Conservation (phyloP, 2,329 filamentous ascomycete species). For the Pseudocercospora macadamiae region DNA sequence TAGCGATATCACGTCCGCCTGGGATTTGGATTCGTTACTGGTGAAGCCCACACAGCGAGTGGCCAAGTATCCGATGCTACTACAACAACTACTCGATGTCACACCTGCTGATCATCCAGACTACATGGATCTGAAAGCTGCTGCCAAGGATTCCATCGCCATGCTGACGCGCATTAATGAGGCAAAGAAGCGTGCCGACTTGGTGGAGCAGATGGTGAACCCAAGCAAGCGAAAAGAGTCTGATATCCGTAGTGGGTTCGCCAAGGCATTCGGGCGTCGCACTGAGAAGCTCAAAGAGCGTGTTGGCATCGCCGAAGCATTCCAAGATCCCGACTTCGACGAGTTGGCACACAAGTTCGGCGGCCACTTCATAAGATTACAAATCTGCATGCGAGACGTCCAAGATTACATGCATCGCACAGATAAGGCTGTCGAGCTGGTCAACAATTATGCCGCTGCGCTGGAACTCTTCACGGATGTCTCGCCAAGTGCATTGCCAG, state of each 20-base stretch:
- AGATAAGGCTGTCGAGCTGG: constrained; percentile 76
- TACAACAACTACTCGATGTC: constrained; percentile 76
- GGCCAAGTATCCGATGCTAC: constrained; percentile 87
- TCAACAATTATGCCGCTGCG: constrained; percentile 76
- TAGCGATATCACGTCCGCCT: constrained; percentile 87
- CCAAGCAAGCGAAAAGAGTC: constrained; percentile 74
- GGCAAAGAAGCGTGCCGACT: constrained; percentile 90
- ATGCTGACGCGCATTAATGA: constrained; percentile 79
- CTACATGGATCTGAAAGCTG: constrained; percentile 66
- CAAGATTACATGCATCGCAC: constrained; percentile 87
- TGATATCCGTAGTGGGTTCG: constrained; percentile 79
- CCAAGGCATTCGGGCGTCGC: constrained; percentile 86
- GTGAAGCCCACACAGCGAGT: constrained; percentile 97
- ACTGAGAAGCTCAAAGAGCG: constrained; percentile 81
- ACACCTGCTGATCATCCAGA: constrained; percentile 87
- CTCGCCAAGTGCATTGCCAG: constrained; percentile 71
- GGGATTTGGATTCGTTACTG: constrained; percentile 93
- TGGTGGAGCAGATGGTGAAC: constrained; percentile 85
- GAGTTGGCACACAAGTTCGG: constrained; percentile 83
- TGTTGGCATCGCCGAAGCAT: constrained; percentile 64
- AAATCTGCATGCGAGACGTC: constrained; percentile 91
- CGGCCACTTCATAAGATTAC: constrained; percentile 87
- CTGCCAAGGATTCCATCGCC: constrained; percentile 69
- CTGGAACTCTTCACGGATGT: constrained; percentile 80
- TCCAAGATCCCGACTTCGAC: constrained; percentile 81